Evolutionary conservation across 805 yeast species (phyloP), one percentile per base, ranked within the genome.

Genomic region (Yamadazyma nakazawae): DNA sequence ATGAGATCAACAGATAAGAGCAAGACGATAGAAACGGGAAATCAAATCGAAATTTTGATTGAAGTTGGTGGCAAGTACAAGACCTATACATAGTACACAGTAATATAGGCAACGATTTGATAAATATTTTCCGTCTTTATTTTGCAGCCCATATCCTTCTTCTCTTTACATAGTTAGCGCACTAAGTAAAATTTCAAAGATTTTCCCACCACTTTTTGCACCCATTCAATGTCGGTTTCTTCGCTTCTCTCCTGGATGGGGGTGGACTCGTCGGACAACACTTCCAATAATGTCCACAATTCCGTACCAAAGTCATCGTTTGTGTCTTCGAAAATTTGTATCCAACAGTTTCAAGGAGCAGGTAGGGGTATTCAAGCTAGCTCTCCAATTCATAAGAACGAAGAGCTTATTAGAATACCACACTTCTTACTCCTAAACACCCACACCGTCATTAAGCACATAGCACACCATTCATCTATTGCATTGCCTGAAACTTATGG

Each of bases 351-450:
- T 31, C 37, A 12, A 10, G 30, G 14, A 2, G 49, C 43, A 37
- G 96, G 96, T 14, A 75, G 90, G 59, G 87, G 88, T 47, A 73
- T 88, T 21, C 66, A 75, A 54, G 75, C 84, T 17, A 46, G 17
- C 2, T 58, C 59, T 0, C 42, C 47, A 1, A 56, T 88, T n/a
- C 53, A 49, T 3, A 52, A 57, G 11, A 65, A 74, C 40, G 79
- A 79, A 44, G 59, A 62, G 13, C 56, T 88, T 14, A 68, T 86
- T 6, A 71, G 74, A 38, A 78, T 88, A 14, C 84, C 88, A 1
- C 79, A 74, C 19, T 63, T 77, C 0, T 79, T 71, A 54, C 74
- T 86, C 50, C 56, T 88, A 37, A 88, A 86, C 59, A 76, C 69
- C 56, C 65, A 79, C 31, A 74, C 86, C 0, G 76, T 79, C 4